A percentile compares a stretch with the other conserved stretches of the same genome.
phyloP scores from a whole-genome alignment of 495 filamentous ascomycete species.

The Lepraria neglecta region DNA sequence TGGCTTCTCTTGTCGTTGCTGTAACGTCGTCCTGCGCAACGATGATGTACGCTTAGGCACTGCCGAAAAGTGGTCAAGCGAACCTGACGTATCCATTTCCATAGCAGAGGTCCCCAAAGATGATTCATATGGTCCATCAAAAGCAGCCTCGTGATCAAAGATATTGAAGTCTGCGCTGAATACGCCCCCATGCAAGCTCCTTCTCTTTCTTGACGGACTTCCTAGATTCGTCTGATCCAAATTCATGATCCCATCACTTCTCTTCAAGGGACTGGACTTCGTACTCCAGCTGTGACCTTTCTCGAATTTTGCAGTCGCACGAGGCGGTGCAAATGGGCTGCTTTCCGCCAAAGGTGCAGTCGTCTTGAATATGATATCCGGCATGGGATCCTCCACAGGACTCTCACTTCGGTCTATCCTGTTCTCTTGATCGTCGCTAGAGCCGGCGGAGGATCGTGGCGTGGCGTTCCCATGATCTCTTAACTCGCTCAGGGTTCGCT shows the following conservation, averaged over 20 bases:
- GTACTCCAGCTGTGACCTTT: constrained; percentile 37
- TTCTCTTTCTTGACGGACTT: constrained; percentile 79
- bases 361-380: constrained; percentile 25
- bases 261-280: constrained; percentile 81
- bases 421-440: constrained; percentile 31
- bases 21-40: constrained; percentile 76
- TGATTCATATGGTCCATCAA: constrained; percentile 26
- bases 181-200: constrained; percentile 67
- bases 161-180: constrained; percentile 61
- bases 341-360: constrained; percentile 15
- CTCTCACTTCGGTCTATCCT: constrained; percentile 24
- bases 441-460: constrained; percentile 36
- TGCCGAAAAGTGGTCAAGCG: constrained; percentile 34
- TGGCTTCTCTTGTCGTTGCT: constrained; percentile 65
- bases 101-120: constrained; percentile 27
- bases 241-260: constrained; percentile 85
- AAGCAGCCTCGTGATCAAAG: constrained; percentile 52
- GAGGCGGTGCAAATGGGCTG: constrained; percentile 43
- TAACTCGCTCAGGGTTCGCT: constrained; percentile 64
- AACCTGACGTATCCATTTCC: constrained; percentile 26
- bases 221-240: constrained; percentile 68
- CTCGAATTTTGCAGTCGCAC: constrained; percentile 41
- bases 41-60: constrained; percentile 56
- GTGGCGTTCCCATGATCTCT: constrained; percentile 64
- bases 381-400: constrained; percentile 27